Conservation (phyloP, 331 rosid species). For the Rhamnella rubrinervis region DNA sequence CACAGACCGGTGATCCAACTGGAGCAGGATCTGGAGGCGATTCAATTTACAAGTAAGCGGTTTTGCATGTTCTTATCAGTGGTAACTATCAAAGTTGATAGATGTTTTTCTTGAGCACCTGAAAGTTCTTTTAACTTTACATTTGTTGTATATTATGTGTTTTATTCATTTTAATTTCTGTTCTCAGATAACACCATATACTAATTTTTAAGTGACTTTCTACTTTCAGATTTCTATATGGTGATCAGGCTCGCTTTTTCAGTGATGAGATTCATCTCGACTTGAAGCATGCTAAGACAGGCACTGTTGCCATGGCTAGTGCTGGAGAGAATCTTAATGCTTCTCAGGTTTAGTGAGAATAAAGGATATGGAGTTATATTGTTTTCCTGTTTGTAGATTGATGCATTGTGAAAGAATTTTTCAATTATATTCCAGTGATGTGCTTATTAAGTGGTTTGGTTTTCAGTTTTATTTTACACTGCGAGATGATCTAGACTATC, state of each 20-base stretch:
- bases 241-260: constrained; percentile 96
- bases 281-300: constrained; percentile 89
- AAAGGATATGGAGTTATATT: neutral
- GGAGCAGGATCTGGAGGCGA: constrained; percentile 79
- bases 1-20: constrained; percentile 94
- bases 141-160: neutral
- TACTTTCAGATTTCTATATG: constrained; percentile 68
- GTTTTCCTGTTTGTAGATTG: neutral
- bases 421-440: neutral
- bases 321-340: constrained; percentile 98
- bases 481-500: constrained; percentile 93
- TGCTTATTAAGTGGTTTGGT: constrained; percentile 15
- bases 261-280: constrained; percentile 77
- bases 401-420: neutral
- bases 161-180: neutral
- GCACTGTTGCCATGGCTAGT: constrained; percentile 94
- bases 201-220: neutral
- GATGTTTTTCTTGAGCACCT: neutral
- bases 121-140: neutral
- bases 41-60: constrained; percentile 66
- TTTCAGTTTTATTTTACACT: constrained; percentile 82
- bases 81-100: neutral
- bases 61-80: neutral
- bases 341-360: constrained; percentile 69
- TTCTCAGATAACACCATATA: neutral